Evolutionary conservation across 768 basidiomycete species (phyloP), one percentile per base, ranked within the genome.

Genomic region (Boletus pseudopeckii): DNA sequence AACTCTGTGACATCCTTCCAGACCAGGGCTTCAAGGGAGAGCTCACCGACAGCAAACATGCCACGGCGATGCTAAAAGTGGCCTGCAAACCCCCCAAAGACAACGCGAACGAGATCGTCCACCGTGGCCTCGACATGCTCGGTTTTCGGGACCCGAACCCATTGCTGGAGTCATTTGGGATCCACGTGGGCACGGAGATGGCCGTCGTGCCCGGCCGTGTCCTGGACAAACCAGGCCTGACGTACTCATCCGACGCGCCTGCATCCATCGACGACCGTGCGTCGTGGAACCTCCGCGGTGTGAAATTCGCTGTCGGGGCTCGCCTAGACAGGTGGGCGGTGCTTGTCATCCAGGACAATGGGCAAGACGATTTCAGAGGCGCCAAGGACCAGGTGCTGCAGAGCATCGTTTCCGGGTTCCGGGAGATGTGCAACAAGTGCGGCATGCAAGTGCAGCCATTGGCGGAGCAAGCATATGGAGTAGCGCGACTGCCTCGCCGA

Each of bases 301-400:
- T 72, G 75, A 80, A 77, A 59, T 92, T 92, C 61, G 71, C 80
- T 3, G 71, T 68, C 18, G 86, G 87, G 4, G 83, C 74, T 2
- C 68, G 57, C 17, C 65, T 92, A 45, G 68, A 72, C 38, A 79
- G 78, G 30, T 89, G 87, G 86, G 84, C 78, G 1, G 85, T 90
- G 7, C 71, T 92, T 14, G 69, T 88, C 41, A 80, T 92, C 54
- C 70, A 74, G 47, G 88, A 90, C 56, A 74, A 77, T 51, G 46
- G 52, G 3, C 58, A 74, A 20, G 76, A 77, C 22, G 86, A 90
- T 60, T 91, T 90, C 60, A 30, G 7, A 0, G 76, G 73, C 4
- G 42, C 69, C 4, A 50, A 67, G 4, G 88, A 90, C 56, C 79
- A 78, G 0, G 76, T 75, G 20, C 64, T 90, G 28, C 55, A 58